These are phyloP conservation scores for Usnea hakonensis DNA, from an alignment of 495 filamentous ascomycete genomes.

Conservation along the genomic window DNA sequence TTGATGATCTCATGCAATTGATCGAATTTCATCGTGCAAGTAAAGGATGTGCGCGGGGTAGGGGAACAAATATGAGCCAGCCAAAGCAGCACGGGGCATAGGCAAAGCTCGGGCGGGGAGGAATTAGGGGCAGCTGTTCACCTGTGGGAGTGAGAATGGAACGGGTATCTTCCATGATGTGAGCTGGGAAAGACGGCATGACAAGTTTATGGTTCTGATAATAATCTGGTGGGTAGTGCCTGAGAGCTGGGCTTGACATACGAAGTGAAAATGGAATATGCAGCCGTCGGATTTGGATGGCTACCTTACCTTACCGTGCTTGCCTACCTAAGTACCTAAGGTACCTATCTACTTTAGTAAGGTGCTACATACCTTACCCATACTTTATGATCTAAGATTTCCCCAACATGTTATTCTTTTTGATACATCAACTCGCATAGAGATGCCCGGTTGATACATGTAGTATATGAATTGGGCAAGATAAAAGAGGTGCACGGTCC, in stretches of 20 bases:
- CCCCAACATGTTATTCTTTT: too few relatives aligned
- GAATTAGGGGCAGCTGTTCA: slow-evolving; percentile 15
- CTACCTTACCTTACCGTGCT: not conserved
- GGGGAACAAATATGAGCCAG: slow-evolving; percentile 19
- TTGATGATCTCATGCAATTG: slow-evolving; percentile 17
- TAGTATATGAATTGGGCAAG: too few relatives aligned
- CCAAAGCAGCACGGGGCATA: slow-evolving; percentile 21
- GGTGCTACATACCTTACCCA: not conserved
- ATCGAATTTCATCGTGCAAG: not conserved
- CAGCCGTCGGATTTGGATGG: not conserved
- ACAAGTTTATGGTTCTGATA: slow-evolving; percentile 12
- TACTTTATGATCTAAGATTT: too few relatives aligned
- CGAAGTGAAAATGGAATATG: not conserved
- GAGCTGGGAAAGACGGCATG: slow-evolving; percentile 17
- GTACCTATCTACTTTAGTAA: too few relatives aligned
- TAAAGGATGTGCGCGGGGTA: slow-evolving; percentile 11
- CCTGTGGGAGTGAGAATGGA: slow-evolving; percentile 24
- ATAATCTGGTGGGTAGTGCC: not conserved
- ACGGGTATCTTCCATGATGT: slow-evolving; percentile 4
- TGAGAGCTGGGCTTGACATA: not conserved
- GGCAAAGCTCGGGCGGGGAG: not conserved
- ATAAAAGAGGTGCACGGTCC: too few relatives aligned
- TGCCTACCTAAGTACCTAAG: too few relatives aligned
- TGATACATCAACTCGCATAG: too few relatives aligned
- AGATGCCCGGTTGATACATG: too few relatives aligned